Base-by-base conservation (phyloP, 768 basidiomycete species). In the Lyophyllum semitale region DNA sequence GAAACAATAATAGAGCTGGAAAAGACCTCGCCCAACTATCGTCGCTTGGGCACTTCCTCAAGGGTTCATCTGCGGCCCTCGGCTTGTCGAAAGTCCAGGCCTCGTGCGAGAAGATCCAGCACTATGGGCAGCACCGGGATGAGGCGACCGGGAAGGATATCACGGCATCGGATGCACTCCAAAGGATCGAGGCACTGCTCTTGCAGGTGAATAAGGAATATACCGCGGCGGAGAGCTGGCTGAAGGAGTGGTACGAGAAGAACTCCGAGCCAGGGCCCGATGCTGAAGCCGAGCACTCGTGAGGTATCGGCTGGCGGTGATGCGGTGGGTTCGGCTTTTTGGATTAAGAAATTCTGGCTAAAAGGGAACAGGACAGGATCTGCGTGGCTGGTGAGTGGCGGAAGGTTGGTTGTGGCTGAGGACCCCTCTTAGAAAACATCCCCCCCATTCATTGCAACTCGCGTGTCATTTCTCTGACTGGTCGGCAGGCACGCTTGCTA, bases 11-110 rank as follows among this genome's bases (percentile, higher is more conserved):
- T 68, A 93, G 91, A 58, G 63, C 63, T 35, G 69, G 63, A 22
- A 80, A 85, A 58, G 81, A 95, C 60, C 81, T 96, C 9, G 60
- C 64, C 9, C 68, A 81, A 52, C 83, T 99, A 17, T 88, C 91
- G 2, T 72, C 76, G 17, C 79, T 89, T 9, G 97, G 95, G 0
- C 96, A 99, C 73, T 99, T 92, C 74, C 85, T 98, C 67, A 99
- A 98, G 72, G 96, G 96, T 44, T 98, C 95, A 2, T 96, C 95
- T 12, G 95, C 95, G 26, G 93, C 95, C 2, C 81, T 99, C 42
- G 96, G 97, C 25, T 83, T 95, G 27, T 73, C 74, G 54, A 83
- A 83, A 59, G 95, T 99, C 49, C 89, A 93, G 68, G 80, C 74
- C 15, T 86, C 88, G 23, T 98, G 96, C 76, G 94, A 93, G 71